Base-by-base conservation (phyloP, 306 rosid genomes). In the Fagus sylvatica region DNA sequence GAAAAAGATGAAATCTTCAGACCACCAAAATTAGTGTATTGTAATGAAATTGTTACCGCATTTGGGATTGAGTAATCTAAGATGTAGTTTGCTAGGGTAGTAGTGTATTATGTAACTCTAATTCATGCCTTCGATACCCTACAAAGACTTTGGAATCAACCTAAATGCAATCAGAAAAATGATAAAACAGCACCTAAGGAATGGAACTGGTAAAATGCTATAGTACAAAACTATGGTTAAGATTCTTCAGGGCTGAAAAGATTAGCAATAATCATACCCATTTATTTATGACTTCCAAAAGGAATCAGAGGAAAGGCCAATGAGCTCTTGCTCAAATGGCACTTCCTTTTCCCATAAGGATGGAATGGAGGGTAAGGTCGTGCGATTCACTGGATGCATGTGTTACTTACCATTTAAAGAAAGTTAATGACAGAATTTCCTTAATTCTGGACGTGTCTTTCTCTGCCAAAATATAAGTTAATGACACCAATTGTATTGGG, bases 361-460 rank as follows among this genome's bases (percentile, higher is more conserved):
- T 5, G n/a, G 43, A 40, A 62, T 62, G 22, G 41, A 34, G 28
- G 22, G 11, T 62, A 34, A 16, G 69, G 41, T 13, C 11, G 11
- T 7, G 41, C 19, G 69, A 62, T 15, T 22, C 43, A 33, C 9
- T 5, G 22, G 36, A 46, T 10, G 4, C 22, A 12, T 57, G 12
- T 9, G 28, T 57, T 33, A 15, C n/a, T 34, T 13, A 34, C 22
- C 15, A 34, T 33, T 5, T 33, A 5, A 61, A 12, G 11, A 4
- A 13, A 60, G 71, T 6, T 79, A 49, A 78, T 76, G 84, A 78
- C 53, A 64, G 30, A 68, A 51, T 39, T 78, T 76, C 83, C 42
- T 65, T 74, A 73, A 64, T 62, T 75, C 33, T 65, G 53, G 79
- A 69, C 73, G 34, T 84, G 69, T 75, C 76, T 62, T 78, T 82